Percentiles rank a stretch among this genome's conserved stretches.
phyloP scores from a whole-genome alignment of 2,329 filamentous ascomycete genomes.

The Aspergillus nomiae region DNA sequence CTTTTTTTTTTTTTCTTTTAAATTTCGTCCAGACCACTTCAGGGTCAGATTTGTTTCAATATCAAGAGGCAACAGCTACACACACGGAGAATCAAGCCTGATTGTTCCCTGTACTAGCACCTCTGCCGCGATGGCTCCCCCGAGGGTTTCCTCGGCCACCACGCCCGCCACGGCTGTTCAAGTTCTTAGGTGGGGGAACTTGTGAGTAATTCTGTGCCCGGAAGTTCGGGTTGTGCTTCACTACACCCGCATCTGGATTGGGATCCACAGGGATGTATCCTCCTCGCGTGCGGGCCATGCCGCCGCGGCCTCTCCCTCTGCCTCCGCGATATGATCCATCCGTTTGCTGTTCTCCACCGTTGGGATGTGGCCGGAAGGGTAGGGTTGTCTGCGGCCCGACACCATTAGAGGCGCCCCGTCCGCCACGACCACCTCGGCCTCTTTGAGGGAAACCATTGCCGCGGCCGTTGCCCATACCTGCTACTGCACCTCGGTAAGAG shows the following conservation, averaged over 20 bases:
- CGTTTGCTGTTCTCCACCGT: conserved; percentile 23
- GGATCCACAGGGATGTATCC: conserved; percentile 49
- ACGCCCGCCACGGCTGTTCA: conserved; percentile 42
- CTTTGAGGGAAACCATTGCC: conserved; percentile 35
- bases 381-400: conserved; percentile 28
- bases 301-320: conserved; percentile 34
- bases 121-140: conserved; percentile 29
- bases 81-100: not conserved
- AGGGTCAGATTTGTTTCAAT: not conserved
- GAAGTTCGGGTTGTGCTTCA: conserved; percentile 59
- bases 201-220: conserved; percentile 55
- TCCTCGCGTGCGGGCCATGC: conserved; percentile 30
- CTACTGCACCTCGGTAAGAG: conserved; percentile 60
- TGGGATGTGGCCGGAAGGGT: conserved; percentile 35
- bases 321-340: conserved; percentile 35
- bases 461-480: conserved; percentile 45
- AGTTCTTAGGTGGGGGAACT: conserved; percentile 50
- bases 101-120: conserved; percentile 15
- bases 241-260: conserved; percentile 56
- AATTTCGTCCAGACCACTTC: not conserved
- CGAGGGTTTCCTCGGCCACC: conserved; percentile 33
- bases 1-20: not conserved
- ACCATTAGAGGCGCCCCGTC: conserved; percentile 30
- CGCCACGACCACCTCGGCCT: conserved; percentile 32
- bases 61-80: not conserved